These are phyloP conservation scores for Ceriops zippeliana DNA, from an alignment of 345 rosid genomes.

Conservation along the genomic window DNA sequence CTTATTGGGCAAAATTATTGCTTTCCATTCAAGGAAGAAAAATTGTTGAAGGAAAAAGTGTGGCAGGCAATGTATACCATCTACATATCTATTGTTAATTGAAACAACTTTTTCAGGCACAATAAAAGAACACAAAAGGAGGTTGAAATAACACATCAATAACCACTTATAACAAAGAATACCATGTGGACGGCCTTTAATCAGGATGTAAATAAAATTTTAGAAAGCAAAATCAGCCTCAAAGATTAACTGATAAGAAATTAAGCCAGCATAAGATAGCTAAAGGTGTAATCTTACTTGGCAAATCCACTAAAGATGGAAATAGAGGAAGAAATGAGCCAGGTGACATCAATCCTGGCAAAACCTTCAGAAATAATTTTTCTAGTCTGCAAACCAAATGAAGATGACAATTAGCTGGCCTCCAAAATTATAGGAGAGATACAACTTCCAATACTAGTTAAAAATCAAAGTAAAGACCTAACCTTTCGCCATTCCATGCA, in stretches of 20 bases:
- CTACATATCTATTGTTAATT: not conserved
- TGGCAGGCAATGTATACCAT: not conserved
- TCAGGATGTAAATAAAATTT: not conserved
- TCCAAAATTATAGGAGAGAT: not conserved
- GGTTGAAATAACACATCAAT: not conserved
- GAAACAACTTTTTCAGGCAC: not conserved
- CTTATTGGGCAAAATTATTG: not conserved
- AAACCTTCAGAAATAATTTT: slow-evolving; percentile 63
- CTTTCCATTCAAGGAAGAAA: not conserved
- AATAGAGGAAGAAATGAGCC: slow-evolving; percentile 93
- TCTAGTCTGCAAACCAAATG: slow-evolving; percentile 56
- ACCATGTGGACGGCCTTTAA: not conserved
- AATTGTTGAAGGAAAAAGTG: not conserved
- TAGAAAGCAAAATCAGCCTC: not conserved
- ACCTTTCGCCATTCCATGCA: slow-evolving; percentile 95
- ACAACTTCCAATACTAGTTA: not conserved
- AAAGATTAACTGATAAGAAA: not conserved
- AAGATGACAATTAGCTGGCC: slow-evolving; percentile 10
- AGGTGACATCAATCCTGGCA: slow-evolving; percentile 74
- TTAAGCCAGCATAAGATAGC: not conserved
- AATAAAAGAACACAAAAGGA: not conserved
- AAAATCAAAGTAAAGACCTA: slow-evolving; percentile 24
- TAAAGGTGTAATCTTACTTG: slow-evolving; percentile 47
- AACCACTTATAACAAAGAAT: not conserved
- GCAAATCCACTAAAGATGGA: slow-evolving; percentile 84